A percentile compares a stretch with the other conserved stretches of the same genome.
Conservation (phyloP, 345 rosid species). For the Populus euphratica region DNA sequence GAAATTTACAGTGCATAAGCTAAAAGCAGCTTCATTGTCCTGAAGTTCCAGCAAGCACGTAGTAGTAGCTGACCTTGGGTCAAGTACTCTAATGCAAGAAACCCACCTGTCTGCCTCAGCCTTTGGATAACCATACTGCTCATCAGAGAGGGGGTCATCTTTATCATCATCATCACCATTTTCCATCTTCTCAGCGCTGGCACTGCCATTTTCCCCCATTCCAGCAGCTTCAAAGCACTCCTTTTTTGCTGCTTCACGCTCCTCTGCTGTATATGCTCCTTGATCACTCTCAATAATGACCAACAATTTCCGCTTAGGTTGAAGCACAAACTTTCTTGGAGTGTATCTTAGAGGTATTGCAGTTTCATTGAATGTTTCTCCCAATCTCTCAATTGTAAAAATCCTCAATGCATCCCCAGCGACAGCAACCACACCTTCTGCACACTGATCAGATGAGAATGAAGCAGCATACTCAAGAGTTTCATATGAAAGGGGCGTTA, state of each 20-base stretch:
- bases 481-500: constrained; percentile 94
- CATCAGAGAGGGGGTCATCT: constrained; percentile 83
- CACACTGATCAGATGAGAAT: constrained; percentile 97
- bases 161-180: constrained; percentile 78
- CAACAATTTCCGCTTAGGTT: constrained; percentile 69
- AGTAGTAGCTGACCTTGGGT: constrained; percentile 70
- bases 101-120: constrained; percentile 91
- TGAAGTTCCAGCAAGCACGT: constrained; percentile 96
- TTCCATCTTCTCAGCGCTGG: constrained; percentile 59
- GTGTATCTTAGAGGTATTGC: constrained; percentile 90
- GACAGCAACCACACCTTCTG: constrained; percentile 95
- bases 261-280: constrained; percentile 91
- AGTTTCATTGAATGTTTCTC: constrained; percentile 93
- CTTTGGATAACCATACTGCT: constrained; percentile 98
- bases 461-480: constrained; percentile 94
- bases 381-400: constrained; percentile 88
- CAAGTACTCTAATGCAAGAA: constrained; percentile 95
- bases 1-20: constrained; percentile 85
- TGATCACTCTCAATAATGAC: constrained; percentile 94
- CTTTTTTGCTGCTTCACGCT: constrained; percentile 90
- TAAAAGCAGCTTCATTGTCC: constrained; percentile 95
- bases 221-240: constrained; percentile 84
- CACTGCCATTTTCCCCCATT: constrained; percentile 74
- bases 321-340: constrained; percentile 88
- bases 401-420: constrained; percentile 94